phyloP scores from a whole-genome alignment of 345 rosid genomes.

The Eucalyptus cladocalyx region DNA sequence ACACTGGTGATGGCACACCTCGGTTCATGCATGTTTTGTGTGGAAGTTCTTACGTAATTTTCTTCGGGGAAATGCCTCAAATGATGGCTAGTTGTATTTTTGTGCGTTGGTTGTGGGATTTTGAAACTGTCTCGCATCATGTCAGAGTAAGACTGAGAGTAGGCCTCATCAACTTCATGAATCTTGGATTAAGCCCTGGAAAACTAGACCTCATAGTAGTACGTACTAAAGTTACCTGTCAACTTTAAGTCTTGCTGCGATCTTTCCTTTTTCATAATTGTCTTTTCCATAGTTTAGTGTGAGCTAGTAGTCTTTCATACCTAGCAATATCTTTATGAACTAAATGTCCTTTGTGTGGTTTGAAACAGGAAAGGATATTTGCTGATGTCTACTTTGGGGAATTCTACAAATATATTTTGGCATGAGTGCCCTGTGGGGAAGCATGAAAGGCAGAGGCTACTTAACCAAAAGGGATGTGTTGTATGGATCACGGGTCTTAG shows the following conservation, averaged over 20 bases:
- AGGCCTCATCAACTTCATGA: background rate
- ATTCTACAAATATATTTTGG: slow-evolving; percentile 79
- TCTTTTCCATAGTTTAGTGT: background rate
- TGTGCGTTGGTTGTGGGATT: background rate
- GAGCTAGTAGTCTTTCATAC: background rate
- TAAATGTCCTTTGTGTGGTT: background rate
- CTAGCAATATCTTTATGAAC: background rate
- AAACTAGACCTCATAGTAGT: background rate
- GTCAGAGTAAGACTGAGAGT: background rate
- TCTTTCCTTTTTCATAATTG: background rate
- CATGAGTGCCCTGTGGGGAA: slow-evolving; percentile 76
- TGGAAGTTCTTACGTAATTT: background rate
- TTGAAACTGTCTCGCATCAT: background rate
- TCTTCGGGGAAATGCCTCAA: background rate
- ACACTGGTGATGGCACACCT: background rate
- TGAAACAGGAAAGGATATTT: background rate
- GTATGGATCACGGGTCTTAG: slow-evolving; percentile 98
- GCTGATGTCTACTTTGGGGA: slow-evolving; percentile 60
- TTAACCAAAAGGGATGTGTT: slow-evolving; percentile 82
- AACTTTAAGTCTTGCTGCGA: background rate
- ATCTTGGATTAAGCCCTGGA: background rate
- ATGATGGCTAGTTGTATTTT: background rate
- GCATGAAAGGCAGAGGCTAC: slow-evolving; percentile 63
- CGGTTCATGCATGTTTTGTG: background rate
- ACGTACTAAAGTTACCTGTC: background rate